Conservation (phyloP, 495 filamentous ascomycete species). For the Apodospora peruviana region DNA sequence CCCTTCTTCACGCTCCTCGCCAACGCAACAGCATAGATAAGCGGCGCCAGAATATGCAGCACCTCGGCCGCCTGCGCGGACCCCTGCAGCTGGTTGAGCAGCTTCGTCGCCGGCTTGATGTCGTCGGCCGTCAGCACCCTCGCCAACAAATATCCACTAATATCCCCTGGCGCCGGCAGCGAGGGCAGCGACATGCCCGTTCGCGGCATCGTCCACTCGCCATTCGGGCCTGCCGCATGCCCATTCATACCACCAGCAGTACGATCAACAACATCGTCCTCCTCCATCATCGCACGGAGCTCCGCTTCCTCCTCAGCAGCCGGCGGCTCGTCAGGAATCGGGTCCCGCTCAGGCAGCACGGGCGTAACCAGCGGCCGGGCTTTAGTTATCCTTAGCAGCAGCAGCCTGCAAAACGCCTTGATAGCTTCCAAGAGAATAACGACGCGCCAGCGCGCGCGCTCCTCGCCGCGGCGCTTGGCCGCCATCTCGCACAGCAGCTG, state of each 20-base stretch:
- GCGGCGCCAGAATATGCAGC: conserved; percentile 84
- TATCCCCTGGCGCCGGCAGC: conserved; percentile 71
- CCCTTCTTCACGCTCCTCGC: conserved; percentile 51
- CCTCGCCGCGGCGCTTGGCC: conserved; percentile 79
- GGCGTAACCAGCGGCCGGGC: conserved; percentile 80
- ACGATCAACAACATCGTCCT: conserved; percentile 12
- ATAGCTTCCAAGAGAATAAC: conserved; percentile 80
- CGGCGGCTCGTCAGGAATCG: conserved; percentile 49
- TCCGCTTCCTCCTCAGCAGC: conserved; percentile 31
- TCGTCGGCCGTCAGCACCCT: conserved; percentile 93
- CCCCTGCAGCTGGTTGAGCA: conserved; percentile 73
- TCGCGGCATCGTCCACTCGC: conserved; percentile 89
- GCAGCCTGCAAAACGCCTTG: conserved; percentile 80
- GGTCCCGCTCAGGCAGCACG: conserved; percentile 79
- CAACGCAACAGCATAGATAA: conserved; percentile 83
- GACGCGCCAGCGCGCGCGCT: conserved; percentile 81
- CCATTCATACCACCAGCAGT: background rate
- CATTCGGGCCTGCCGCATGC: conserved; percentile 24
- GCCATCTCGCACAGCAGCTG: conserved; percentile 83
- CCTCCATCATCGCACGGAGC: conserved; percentile 11
- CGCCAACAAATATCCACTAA: conserved; percentile 79
- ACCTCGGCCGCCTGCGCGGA: conserved; percentile 71
- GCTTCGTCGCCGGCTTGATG: conserved; percentile 79
- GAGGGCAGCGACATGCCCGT: conserved; percentile 79
- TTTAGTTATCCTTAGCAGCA: conserved; percentile 78